Evolutionary conservation across 2,329 filamentous ascomycete species (phyloP).

Genomic region (Hawksworthiomyces lignivorus): DNA sequence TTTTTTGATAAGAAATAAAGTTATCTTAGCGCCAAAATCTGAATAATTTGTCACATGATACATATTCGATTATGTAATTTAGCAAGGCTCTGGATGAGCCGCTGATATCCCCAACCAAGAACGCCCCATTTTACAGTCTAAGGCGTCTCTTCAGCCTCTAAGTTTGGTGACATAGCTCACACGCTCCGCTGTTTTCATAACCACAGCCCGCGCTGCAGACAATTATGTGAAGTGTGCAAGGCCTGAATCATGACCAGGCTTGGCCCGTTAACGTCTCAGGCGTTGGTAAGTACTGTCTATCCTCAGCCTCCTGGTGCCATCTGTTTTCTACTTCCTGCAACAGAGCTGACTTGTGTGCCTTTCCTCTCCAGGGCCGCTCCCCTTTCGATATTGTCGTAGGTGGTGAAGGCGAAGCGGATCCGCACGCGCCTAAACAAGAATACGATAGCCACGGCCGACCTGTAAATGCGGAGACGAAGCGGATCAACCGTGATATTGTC

Average conservation of each 20-base stretch:
- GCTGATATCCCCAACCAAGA: no score
- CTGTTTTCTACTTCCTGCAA: background rate
- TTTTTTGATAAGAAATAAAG: constrained; percentile 24
- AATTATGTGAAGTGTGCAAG: background rate
- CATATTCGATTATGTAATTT: no score
- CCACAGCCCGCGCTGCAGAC: no score
- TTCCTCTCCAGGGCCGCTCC: constrained; percentile 42
- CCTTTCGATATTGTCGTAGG: constrained; percentile 51
- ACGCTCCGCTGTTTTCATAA: no score
- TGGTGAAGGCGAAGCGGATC: constrained; percentile 37
- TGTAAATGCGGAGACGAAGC: constrained; percentile 45
- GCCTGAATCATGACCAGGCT: constrained; percentile 40
- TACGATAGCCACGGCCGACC: constrained; percentile 51
- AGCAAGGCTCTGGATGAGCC: no score
- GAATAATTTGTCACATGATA: no score
- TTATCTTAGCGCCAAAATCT: constrained; percentile 32
- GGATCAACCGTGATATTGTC: constrained; percentile 49
- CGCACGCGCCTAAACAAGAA: constrained; percentile 35
- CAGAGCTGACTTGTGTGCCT: background rate
- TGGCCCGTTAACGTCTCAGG: constrained; percentile 49
- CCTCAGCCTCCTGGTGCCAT: background rate
- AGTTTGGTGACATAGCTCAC: background rate
- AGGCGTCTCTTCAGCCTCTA: no score
- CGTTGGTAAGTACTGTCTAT: constrained; percentile 36
- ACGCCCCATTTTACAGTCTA: no score